Evolutionary conservation across 345 rosid species (phyloP), one percentile per base, ranked within the genome.

Genomic region (Turritis glabra): DNA sequence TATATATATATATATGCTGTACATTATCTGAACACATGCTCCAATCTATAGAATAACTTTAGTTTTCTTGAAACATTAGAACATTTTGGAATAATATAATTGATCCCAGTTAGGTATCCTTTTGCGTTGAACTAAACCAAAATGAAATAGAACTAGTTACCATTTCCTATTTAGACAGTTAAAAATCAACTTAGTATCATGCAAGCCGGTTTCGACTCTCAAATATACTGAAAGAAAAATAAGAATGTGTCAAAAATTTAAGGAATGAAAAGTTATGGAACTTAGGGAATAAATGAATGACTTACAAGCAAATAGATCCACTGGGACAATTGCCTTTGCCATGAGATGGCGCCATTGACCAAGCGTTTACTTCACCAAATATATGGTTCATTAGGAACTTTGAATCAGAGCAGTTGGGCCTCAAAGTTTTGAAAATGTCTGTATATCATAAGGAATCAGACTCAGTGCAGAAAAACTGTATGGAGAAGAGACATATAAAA

Each of bases 271-370:
- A 25, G 21, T 33, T 19, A 77, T 55, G 53, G 10, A 19, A 17
- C 35, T n/a, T 29, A 32, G 7, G 15, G 54, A 10, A 38, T 52
- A 52, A 69, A 35, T 21, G 50, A 27, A 69, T 47, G 75, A 82
- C 98, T 91, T 83, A 93, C 98, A 85, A 77, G 84, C 97, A 90
- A 69, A 85, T 33, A 63, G 97, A 86, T 78, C 82, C 85, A 67
- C 17, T 30, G 26, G 71, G 79, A 72, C 82, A 79, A 73, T 64
- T 80, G 22, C 55, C 82, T 54, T 53, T 75, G 69, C 82, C 61
- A 64, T 80, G 79, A 76, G 65, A 67, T 79, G 91, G 80, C 4
- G 73, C 68, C 25, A 27, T 67, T 75, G 88, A 75, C 88, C 86
- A 82, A 87, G 87, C 23, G 85, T 77, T 21, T 77, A 75, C 67